Conservation (phyloP, 352 stramenopile genomes). For the Lagenidium sp. region DNA sequence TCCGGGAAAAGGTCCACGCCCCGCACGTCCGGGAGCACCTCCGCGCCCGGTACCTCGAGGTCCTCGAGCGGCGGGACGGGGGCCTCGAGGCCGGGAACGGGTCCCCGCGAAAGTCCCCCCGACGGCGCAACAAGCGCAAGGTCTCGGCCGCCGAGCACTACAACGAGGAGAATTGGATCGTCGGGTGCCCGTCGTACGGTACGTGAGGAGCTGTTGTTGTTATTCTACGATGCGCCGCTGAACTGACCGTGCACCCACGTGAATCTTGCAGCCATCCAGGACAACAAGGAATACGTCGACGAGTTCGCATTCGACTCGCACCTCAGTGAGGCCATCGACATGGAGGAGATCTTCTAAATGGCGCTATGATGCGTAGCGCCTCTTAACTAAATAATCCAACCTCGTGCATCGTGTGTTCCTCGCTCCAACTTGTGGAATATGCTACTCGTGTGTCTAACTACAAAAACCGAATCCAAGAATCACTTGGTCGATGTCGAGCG, state of each 20-base stretch:
- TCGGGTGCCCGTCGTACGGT: conserved; percentile 69
- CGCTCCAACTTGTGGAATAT: too few species aligned
- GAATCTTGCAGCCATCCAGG: conserved; percentile 56
- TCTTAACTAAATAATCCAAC: too few species aligned
- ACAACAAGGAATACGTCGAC: conserved; percentile 79
- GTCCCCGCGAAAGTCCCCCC: conserved; percentile 13
- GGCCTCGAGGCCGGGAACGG: conserved; percentile 1
- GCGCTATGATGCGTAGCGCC: too few species aligned
- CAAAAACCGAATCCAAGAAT: too few species aligned
- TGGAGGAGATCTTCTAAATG: conserved; percentile 52
- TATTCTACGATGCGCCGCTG: too few species aligned
- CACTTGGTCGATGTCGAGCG: too few species aligned
- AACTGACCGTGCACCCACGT: too few species aligned
- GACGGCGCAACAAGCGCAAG: conserved; percentile 20
- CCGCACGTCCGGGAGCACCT: conserved; percentile 21
- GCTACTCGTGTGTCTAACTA: too few species aligned
- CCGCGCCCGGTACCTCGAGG: conserved; percentile 36
- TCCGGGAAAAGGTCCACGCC: conserved; percentile 38
- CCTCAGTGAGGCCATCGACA: conserved; percentile 41
- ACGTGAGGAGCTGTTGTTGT: too few species aligned
- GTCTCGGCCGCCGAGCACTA: conserved; percentile 37
- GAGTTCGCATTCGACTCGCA: conserved; percentile 72
- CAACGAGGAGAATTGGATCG: conserved; percentile 49
- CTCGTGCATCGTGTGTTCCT: too few species aligned
- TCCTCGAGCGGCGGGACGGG: conserved; percentile 21